These are phyloP conservation scores for Wickerhamiella alocasiicola DNA, from an alignment of 805 yeast species.

Conservation along the genomic window DNA sequence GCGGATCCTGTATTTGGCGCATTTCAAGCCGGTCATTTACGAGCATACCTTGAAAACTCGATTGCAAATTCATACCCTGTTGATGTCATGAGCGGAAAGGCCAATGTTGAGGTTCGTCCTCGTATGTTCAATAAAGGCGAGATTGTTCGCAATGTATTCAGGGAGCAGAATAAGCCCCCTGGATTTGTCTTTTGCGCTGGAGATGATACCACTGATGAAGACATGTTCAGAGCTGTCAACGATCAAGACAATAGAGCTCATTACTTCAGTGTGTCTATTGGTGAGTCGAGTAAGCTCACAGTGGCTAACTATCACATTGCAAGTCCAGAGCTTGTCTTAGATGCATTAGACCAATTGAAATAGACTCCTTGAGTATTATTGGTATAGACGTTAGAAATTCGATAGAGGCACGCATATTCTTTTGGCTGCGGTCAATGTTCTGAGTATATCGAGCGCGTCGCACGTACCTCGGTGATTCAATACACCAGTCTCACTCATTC, in stretches of 20 bases:
- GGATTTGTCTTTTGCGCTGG: slow-evolving; percentile 86
- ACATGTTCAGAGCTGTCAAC: slow-evolving; percentile 77
- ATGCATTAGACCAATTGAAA: not conserved
- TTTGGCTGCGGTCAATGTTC: too few relatives aligned
- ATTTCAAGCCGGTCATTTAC: slow-evolving; percentile 68
- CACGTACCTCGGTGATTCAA: too few relatives aligned
- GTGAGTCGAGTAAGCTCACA: slow-evolving; percentile 32
- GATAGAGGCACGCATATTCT: too few relatives aligned
- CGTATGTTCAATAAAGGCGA: slow-evolving; percentile 92
- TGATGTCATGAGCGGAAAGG: slow-evolving; percentile 95
- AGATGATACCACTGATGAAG: slow-evolving; percentile 95
- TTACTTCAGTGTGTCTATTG: slow-evolving; percentile 21
- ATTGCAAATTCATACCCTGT: slow-evolving; percentile 61
- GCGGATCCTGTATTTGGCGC: slow-evolving; percentile 89
- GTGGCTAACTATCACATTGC: slow-evolving; percentile 22
- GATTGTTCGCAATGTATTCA: slow-evolving; percentile 69
- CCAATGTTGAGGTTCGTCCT: slow-evolving; percentile 95
- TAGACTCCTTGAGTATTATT: too few relatives aligned
- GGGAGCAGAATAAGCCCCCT: slow-evolving; percentile 39
- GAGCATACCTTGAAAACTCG: slow-evolving; percentile 46
- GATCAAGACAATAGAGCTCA: slow-evolving; percentile 38
- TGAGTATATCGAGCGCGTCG: too few relatives aligned
- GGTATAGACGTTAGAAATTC: too few relatives aligned
- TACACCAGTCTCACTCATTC: too few relatives aligned
- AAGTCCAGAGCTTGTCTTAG: slow-evolving; percentile 14